Evolutionary conservation across 2,329 filamentous ascomycete genomes (phyloP).

Genomic region (Hymenoscyphus salicellus): DNA sequence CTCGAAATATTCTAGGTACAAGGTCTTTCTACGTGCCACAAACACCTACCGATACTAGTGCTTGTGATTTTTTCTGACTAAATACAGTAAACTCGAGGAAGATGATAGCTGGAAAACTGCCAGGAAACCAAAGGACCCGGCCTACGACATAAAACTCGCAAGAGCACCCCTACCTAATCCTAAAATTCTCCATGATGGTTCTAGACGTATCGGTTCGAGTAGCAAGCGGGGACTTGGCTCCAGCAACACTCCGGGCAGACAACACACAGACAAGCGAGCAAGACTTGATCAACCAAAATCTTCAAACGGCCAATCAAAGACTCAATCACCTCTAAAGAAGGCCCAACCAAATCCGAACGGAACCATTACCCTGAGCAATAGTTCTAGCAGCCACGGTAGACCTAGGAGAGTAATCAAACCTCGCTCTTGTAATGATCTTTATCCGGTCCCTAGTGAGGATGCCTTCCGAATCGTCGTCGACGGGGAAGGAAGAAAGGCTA

Average conservation of each 20-base stretch:
- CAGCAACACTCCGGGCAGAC: not conserved
- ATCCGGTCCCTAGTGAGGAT: no score
- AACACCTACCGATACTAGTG: no score
- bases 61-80: no score
- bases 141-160: no score
- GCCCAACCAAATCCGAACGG: not conserved
- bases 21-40: no score
- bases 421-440: not conserved
- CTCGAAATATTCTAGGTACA: no score
- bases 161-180: no score
- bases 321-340: not conserved
- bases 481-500: not conserved
- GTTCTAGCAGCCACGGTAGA: not conserved
- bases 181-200: not conserved
- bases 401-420: not conserved
- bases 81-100: no score
- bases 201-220: not conserved
- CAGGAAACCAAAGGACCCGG: no score
- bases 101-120: no score
- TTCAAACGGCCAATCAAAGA: not conserved
- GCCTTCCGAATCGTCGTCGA: not conserved
- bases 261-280: not conserved
- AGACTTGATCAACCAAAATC: not conserved
- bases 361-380: not conserved
- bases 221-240: not conserved